Percentiles rank a stretch among this genome's conserved stretches.
Evolutionary conservation across 2,329 filamentous ascomycete genomes (phyloP).

Genomic region (Pestalotiopsis sp.): DNA sequence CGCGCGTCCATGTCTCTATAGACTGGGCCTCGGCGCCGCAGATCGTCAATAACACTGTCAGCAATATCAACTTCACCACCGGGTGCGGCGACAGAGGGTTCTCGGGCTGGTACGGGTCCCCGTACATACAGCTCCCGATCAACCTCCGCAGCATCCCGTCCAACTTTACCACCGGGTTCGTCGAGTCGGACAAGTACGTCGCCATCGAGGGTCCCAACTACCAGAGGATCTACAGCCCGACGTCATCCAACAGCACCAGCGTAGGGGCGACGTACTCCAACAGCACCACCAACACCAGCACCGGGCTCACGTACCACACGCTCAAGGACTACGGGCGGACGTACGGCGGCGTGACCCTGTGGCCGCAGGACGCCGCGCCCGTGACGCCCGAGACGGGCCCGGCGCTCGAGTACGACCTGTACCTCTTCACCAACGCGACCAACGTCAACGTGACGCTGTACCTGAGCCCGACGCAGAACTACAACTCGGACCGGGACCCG

Average conservation of each 20-base stretch:
- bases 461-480: slow-evolving; percentile 56
- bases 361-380: slow-evolving; percentile 52
- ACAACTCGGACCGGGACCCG: slow-evolving; percentile 49
- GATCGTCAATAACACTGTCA: slow-evolving; percentile 38
- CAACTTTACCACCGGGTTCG: slow-evolving; percentile 58
- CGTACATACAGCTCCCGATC: slow-evolving; percentile 57
- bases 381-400: slow-evolving; percentile 51
- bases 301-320: slow-evolving; percentile 48
- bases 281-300: slow-evolving; percentile 25
- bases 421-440: slow-evolving; percentile 55
- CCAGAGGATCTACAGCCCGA: slow-evolving; percentile 39
- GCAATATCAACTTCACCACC: slow-evolving; percentile 53
- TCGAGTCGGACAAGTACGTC: slow-evolving; percentile 62
- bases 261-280: slow-evolving; percentile 42
- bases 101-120: slow-evolving; percentile 31
- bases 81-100: slow-evolving; percentile 31
- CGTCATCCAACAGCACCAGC: slow-evolving; percentile 23
- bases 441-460: slow-evolving; percentile 48
- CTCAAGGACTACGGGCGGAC: slow-evolving; percentile 60
- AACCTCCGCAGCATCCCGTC: slow-evolving; percentile 48
- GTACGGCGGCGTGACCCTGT: slow-evolving; percentile 57
- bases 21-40: slow-evolving; percentile 52
- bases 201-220: slow-evolving; percentile 57
- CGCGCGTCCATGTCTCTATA: slow-evolving; percentile 54
- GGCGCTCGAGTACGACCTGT: slow-evolving; percentile 62